Evolutionary conservation across 192 early-diverging fungal genomes (phyloP).

Genomic region (Rhizoclosmatium globosum): DNA sequence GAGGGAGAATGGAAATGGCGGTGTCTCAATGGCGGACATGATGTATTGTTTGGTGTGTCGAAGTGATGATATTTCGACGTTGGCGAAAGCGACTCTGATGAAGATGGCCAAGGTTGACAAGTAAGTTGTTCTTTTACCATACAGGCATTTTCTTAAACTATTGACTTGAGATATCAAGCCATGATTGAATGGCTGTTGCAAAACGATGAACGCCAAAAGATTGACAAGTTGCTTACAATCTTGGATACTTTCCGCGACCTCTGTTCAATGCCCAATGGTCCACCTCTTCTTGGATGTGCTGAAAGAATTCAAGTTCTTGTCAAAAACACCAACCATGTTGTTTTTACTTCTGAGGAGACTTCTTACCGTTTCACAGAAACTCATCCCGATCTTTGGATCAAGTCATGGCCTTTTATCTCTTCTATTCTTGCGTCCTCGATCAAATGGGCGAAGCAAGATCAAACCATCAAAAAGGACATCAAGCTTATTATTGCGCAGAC

Average conservation of each 20-base stretch:
- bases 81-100: slow-evolving; percentile 11
- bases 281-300: slow-evolving; percentile 32
- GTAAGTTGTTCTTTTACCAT: slow-evolving; percentile 15
- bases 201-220: background rate
- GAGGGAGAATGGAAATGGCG: background rate
- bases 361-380: slow-evolving; percentile 26
- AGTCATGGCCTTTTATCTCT: slow-evolving; percentile 36
- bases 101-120: background rate
- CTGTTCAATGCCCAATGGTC: slow-evolving; percentile 26
- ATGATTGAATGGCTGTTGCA: slow-evolving; percentile 18
- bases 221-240: slow-evolving; percentile 12
- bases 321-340: slow-evolving; percentile 5
- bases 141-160: background rate
- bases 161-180: background rate
- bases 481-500: slow-evolving; percentile 27
- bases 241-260: slow-evolving; percentile 40
- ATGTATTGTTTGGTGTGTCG: slow-evolving; percentile 34
- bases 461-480: slow-evolving; percentile 36
- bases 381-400: slow-evolving; percentile 38
- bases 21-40: background rate
- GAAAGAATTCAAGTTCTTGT: slow-evolving; percentile 30
- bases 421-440: slow-evolving; percentile 19
- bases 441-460: slow-evolving; percentile 41
- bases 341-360: slow-evolving; percentile 15
- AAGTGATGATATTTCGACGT: slow-evolving; percentile 25